phyloP scores from a whole-genome alignment of 495 filamentous ascomycete species.

The Filosporella fistucella region DNA sequence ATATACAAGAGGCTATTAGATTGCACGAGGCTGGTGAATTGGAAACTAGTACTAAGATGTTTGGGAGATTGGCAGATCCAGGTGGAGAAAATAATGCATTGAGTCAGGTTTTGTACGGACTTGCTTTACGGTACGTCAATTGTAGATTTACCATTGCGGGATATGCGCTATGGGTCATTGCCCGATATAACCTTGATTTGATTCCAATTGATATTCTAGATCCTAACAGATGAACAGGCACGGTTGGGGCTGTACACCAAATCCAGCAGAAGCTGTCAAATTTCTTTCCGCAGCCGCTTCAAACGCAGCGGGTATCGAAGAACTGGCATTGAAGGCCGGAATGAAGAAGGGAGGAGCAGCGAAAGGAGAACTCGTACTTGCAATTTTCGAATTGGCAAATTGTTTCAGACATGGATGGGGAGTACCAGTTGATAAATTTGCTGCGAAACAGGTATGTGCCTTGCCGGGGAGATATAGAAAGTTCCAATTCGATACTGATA shows the following conservation, averaged over 20 bases:
- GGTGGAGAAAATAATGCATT: slow-evolving; percentile 85
- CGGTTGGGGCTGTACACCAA: slow-evolving; percentile 81
- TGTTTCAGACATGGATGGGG: slow-evolving; percentile 98
- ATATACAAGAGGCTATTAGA: slow-evolving; percentile 94
- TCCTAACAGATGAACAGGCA: slow-evolving; percentile 52
- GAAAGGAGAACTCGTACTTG: slow-evolving; percentile 96
- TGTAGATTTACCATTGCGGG: too few species aligned
- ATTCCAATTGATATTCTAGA: too few species aligned
- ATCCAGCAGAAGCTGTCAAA: slow-evolving; percentile 67
- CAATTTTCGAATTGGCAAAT: slow-evolving; percentile 93
- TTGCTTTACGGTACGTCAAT: slow-evolving; percentile 74
- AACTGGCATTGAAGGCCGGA: slow-evolving; percentile 74
- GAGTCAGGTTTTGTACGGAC: slow-evolving; percentile 93
- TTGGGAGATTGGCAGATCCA: slow-evolving; percentile 81
- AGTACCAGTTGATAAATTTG: slow-evolving; percentile 78
- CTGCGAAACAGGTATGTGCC: slow-evolving; percentile 58
- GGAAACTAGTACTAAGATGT: slow-evolving; percentile 75
- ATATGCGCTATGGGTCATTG: too few species aligned
- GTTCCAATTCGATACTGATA: too few species aligned
- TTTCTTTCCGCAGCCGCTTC: slow-evolving; percentile 88
- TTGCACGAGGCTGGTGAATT: slow-evolving; percentile 82
- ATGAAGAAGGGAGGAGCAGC: slow-evolving; percentile 90
- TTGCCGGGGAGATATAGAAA: slow-evolving; percentile 19
- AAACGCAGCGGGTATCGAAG: slow-evolving; percentile 83
- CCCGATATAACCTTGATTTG: too few species aligned